Percentiles rank a stretch among this genome's conserved stretches.
These are phyloP conservation scores for Solanum chilense DNA, from an alignment of 257 asterid genomes.

Conservation along the genomic window DNA sequence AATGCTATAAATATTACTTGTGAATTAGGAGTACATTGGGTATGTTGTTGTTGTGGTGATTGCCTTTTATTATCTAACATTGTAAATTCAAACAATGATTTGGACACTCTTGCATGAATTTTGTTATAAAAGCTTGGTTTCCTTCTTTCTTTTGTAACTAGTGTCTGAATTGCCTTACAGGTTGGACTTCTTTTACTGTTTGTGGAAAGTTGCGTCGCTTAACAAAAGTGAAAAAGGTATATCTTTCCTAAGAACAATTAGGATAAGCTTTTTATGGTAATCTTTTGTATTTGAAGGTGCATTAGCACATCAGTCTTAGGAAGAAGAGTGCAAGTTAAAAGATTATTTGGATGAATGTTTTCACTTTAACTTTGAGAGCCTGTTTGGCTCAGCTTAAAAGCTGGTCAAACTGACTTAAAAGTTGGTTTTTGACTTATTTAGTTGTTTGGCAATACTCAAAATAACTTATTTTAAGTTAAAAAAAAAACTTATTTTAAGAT, in stretches of 20 bases:
- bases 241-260: neutral
- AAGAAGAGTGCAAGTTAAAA: neutral
- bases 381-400: no score
- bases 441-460: no score
- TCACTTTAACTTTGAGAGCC: neutral
- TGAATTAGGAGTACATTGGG: neutral
- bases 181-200: constrained; percentile 99
- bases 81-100: neutral
- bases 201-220: constrained; percentile 94
- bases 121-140: neutral
- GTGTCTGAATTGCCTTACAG: constrained; percentile 31
- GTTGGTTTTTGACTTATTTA: no score
- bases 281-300: neutral
- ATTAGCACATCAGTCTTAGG: neutral
- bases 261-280: neutral
- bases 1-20: neutral
- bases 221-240: constrained; percentile 85
- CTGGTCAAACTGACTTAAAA: no score
- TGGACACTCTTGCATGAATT: neutral
- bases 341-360: neutral
- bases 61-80: neutral
- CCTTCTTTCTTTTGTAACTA: constrained; percentile 3
- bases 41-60: neutral
- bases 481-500: no score
- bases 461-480: no score